Evolutionary conservation across 352 stramenopile genomes (phyloP).

Genomic region (Halophytophthora batemanensis): DNA sequence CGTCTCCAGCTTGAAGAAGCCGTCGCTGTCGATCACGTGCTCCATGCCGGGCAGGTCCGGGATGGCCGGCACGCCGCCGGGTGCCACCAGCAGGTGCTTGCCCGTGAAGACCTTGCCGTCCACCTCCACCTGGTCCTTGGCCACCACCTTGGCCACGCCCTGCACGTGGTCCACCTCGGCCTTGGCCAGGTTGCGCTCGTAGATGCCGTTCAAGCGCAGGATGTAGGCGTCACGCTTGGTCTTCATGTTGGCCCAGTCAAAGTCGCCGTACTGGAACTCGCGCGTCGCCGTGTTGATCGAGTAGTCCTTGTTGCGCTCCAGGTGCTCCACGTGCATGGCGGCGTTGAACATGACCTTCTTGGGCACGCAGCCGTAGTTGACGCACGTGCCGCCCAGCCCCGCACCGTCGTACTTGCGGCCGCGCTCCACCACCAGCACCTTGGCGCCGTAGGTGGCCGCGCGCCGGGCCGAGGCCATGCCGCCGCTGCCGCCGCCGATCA

Average conservation of each 20-base stretch:
- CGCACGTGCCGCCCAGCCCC: slow-evolving; percentile 94
- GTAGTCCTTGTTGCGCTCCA: slow-evolving; percentile 64
- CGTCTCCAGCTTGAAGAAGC: slow-evolving; percentile 95
- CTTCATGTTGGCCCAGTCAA: slow-evolving; percentile 93
- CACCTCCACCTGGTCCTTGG: slow-evolving; percentile 79
- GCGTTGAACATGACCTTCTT: slow-evolving; percentile 99
- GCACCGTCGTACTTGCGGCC: slow-evolving; percentile 53
- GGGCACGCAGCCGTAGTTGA: slow-evolving; percentile 98
- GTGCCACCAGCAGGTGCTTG: slow-evolving; percentile 95
- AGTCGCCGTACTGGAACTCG: slow-evolving; percentile 60
- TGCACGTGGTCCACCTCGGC: slow-evolving; percentile 87
- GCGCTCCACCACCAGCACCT: slow-evolving; percentile 94
- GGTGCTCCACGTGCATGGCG: slow-evolving; percentile 76
- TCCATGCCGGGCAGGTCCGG: slow-evolving; percentile 88
- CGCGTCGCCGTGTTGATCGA: slow-evolving; percentile 44
- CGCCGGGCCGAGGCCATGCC: slow-evolving; percentile 92
- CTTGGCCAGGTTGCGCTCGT: slow-evolving; percentile 91
- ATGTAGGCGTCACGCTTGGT: slow-evolving; percentile 94
- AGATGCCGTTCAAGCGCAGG: slow-evolving; percentile 95
- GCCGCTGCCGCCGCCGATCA: slow-evolving; percentile 89
- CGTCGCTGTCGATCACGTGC: slow-evolving; percentile 94
- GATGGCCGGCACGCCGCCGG: slow-evolving; percentile 88
- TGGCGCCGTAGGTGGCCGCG: slow-evolving; percentile 92
- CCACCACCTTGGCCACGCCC: slow-evolving; percentile 88
- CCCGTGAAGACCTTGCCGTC: slow-evolving; percentile 69